Evolutionary conservation across 2,329 filamentous ascomycete genomes (phyloP), one percentile per base, ranked within the genome.

Genomic region (Juglanconis juglandina): DNA sequence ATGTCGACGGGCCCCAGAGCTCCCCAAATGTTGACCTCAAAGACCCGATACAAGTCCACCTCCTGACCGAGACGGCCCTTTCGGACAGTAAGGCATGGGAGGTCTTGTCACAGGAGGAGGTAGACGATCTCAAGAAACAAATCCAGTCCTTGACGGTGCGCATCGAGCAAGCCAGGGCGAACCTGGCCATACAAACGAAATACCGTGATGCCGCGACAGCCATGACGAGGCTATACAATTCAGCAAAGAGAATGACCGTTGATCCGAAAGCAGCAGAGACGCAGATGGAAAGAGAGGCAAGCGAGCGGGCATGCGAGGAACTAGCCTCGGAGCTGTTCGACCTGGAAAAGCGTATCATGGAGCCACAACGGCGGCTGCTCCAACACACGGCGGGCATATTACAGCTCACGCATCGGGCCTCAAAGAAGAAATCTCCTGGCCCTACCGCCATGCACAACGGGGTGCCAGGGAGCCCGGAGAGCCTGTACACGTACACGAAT

Each of bases 381-480:
- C 87, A 94, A 72, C 95, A 99, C 72, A 98, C 94, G 0, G 93
- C 95, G 13, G 94, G 91, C 49, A 91, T 99, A 44, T 78, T 99
- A 57, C 92, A 96, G 71, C 84, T 96, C 73, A 96, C 93, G 8
- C 93, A 98, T 74, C 89, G 88, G 67, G 86, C 85, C 0, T 80
- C 89, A n/a, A 79, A 81, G 60, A 89, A 85, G 68, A 85, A 83
- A 66, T 77, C 77, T 57, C 68, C 75, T 3, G 72, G 77, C 7
- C 75, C 79, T 54, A 73, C 76, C 2, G 74, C 72, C 39, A 69
- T 76, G 6, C 70, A 78, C 46, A 83, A 83, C 59, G 85, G 83
- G 24, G 85, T 91, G 63, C 89, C 89, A 5, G 87, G 88, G 58
- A 92, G 88, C 67, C 89, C 89, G 7, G 89, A 91, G 70, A 92